Evolutionary conservation across 176 grass and related monocot genomes (phyloP).

Genomic region (Carex cristatella): DNA sequence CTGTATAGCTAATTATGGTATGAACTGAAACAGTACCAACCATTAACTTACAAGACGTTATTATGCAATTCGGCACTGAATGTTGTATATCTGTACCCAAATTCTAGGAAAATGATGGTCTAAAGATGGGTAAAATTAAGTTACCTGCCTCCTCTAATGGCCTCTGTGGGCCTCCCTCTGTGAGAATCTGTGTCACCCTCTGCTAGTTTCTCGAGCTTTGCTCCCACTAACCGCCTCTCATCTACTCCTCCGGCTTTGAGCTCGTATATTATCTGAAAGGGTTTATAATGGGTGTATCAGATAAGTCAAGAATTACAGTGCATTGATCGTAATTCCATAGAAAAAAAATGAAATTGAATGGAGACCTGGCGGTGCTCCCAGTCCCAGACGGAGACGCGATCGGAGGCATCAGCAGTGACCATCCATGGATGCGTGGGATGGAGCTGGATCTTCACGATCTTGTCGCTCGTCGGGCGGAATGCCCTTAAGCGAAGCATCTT

Average conservation of each 20-base stretch:
- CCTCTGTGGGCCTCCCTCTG: constrained; percentile 91
- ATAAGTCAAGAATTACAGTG: background rate
- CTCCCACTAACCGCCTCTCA: constrained; percentile 79
- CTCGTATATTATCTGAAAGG: constrained; percentile 81
- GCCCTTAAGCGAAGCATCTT: constrained; percentile 96
- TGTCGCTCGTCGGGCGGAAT: constrained; percentile 86
- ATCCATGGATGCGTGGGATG: constrained; percentile 98
- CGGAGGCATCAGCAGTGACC: constrained; percentile 85
- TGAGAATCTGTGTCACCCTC: constrained; percentile 77
- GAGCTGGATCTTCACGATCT: constrained; percentile 97
- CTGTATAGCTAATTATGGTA: background rate
- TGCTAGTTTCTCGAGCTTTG: constrained; percentile 93
- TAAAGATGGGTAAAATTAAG: background rate
- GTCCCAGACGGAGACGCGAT: constrained; percentile 93
- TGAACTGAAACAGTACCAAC: background rate
- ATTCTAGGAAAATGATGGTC: background rate
- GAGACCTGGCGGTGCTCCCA: constrained; percentile 93
- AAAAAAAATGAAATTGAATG: background rate
- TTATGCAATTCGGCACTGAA: background rate
- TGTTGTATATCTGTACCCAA: background rate
- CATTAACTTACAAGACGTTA: background rate
- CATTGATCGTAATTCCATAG: background rate
- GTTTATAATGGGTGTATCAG: background rate
- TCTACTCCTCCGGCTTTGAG: constrained; percentile 94
- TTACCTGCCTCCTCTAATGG: constrained; percentile 96